phyloP scores from a whole-genome alignment of 2,329 filamentous ascomycete genomes.

The Cordyceps militaris region DNA sequence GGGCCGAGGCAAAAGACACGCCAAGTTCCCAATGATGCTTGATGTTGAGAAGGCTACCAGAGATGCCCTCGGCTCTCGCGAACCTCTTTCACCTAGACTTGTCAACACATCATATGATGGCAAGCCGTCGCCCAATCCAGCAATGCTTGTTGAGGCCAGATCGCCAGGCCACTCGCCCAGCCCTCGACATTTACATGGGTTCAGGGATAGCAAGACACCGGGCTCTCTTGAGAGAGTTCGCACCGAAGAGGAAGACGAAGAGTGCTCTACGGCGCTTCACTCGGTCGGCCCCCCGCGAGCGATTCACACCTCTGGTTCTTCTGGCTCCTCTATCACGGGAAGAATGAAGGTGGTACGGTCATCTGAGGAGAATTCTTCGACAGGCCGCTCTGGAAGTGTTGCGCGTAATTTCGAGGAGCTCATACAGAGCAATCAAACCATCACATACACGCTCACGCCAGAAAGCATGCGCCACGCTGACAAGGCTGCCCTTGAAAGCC shows the following conservation, averaged over 20 bases:
- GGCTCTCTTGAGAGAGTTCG: slow-evolving; percentile 4
- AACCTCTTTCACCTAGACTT: slow-evolving; percentile 8
- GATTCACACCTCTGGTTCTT: slow-evolving; percentile 44
- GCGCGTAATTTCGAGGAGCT: slow-evolving; percentile 69
- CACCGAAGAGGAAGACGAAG: slow-evolving; percentile 23
- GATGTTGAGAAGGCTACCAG: slow-evolving; percentile 9
- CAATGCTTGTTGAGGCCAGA: neutral
- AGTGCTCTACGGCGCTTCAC: neutral
- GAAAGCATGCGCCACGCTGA: slow-evolving; percentile 72
- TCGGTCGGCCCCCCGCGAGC: slow-evolving; percentile 25
- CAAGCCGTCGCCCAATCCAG: slow-evolving; percentile 5
- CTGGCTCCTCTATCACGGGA: slow-evolving; percentile 40
- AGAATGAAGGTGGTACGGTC: slow-evolving; percentile 48
- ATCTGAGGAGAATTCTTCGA: slow-evolving; percentile 48
- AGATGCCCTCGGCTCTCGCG: neutral
- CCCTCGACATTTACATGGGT: neutral
- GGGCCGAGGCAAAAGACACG: neutral
- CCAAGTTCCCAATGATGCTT: slow-evolving; percentile 2
- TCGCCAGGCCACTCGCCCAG: slow-evolving; percentile 2
- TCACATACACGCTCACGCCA: slow-evolving; percentile 75
- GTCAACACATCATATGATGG: slow-evolving; percentile 12
- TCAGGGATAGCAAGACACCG: neutral
- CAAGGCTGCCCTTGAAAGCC: slow-evolving; percentile 35
- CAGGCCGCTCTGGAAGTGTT: slow-evolving; percentile 47
- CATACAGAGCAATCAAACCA: slow-evolving; percentile 74